Evolutionary conservation across 1,284 basidiomycete species (phyloP).

Genomic region (Tetrapyrgos nigripes): DNA sequence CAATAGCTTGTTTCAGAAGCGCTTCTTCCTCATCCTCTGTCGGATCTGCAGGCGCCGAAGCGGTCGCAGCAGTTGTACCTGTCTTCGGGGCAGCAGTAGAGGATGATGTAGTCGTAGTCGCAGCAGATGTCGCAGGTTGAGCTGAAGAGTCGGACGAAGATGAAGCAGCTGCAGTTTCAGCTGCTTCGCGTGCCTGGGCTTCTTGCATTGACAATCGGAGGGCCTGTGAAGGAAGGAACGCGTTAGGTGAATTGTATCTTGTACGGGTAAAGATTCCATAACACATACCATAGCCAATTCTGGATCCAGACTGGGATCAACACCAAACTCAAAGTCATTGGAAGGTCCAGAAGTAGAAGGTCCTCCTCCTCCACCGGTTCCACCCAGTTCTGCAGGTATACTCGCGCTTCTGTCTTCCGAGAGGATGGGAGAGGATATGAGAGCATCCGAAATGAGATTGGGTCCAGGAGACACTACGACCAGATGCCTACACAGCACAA

Average conservation of each 20-base stretch:
- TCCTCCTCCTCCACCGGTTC: slow-evolving; percentile 51
- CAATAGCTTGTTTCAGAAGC: slow-evolving; percentile 68
- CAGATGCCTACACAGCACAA: slow-evolving; percentile 67
- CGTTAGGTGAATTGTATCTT: neutral
- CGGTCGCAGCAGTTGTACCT: slow-evolving; percentile 38
- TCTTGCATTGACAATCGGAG: slow-evolving; percentile 98
- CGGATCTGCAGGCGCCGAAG: slow-evolving; percentile 43
- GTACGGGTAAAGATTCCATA: neutral
- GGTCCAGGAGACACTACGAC: slow-evolving; percentile 82
- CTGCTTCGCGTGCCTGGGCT: slow-evolving; percentile 90
- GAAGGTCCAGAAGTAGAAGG: slow-evolving; percentile 43
- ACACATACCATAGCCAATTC: slow-evolving; percentile 91
- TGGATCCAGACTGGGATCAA: slow-evolving; percentile 95
- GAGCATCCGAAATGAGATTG: slow-evolving; percentile 84
- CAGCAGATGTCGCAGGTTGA: slow-evolving; percentile 14
- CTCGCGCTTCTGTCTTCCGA: slow-evolving; percentile 74
- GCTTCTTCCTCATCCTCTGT: slow-evolving; percentile 73
- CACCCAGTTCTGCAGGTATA: slow-evolving; percentile 71
- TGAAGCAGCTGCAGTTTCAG: slow-evolving; percentile 40
- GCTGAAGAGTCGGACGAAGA: slow-evolving; percentile 26
- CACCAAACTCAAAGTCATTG: slow-evolving; percentile 85
- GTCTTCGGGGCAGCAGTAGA: slow-evolving; percentile 33
- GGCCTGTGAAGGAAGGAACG: slow-evolving; percentile 60
- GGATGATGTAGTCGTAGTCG: slow-evolving; percentile 40
- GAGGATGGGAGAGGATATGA: slow-evolving; percentile 86